Base-by-base conservation (phyloP, 306 rosid species). In the Vachellia collinsii region DNA sequence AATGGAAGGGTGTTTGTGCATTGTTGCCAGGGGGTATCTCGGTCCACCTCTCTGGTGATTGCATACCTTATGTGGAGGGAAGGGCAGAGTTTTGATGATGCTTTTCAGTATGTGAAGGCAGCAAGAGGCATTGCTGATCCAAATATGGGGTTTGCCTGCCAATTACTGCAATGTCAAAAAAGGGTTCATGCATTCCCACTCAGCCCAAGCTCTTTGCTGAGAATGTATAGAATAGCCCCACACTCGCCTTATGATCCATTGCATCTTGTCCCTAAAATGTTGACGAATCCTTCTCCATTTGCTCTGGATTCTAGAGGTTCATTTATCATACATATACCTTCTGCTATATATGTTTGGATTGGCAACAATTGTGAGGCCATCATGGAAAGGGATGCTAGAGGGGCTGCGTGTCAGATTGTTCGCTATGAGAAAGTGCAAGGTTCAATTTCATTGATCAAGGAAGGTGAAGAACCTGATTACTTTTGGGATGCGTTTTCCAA, bases 1-100 rank as follows among this genome's bases (percentile, higher is more conserved):
- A 77, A 84, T 79, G 99, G 99, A 76, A 90, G 97, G 88, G 98
- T 96, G 41, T 96, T 93, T 79, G 99, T 96, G 80, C 99, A 96
- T 77, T 96, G 99, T 83, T 96, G 99, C 84, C 99, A 93, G 85
- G 99, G 99, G 74, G 99, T 96, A 54, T 96, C 98, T 29, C 90
- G 99, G 87, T 96, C 99, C 4, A 96, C 99, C 3, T 96, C 99
- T 22, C 80, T 96, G 83, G 99, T 96, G 77, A 96, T 96, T 86
- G 99, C 99, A 3, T 96, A 96, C 75, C 92, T 88, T 48, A 96
- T 96, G 99, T 96, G 99, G 99, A 93, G 99, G 88, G 98, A 96
- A 89, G 99, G 98, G 9, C 99, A 92, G 90, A 96, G 99, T 84
- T 96, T 96, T 50, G 99, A 96, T 79, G 99, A 96, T 85, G 99